phyloP scores from a whole-genome alignment of 2,329 filamentous ascomycete species.

The Trichoderma koningiopsis region DNA sequence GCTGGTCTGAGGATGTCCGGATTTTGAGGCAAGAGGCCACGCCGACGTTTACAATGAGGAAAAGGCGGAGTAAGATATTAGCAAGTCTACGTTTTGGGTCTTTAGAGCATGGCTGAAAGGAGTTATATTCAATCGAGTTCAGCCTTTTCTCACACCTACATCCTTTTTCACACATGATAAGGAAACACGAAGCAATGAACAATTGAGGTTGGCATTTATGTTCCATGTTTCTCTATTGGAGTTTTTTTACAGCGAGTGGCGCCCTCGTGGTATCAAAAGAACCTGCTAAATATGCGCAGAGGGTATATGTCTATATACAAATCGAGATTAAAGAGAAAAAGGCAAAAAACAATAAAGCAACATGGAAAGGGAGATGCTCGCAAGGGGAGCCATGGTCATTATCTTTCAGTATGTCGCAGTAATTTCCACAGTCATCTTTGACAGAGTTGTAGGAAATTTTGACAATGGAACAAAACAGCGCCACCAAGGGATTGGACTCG shows the following conservation, averaged over 20 bases:
- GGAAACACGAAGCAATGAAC: not conserved
- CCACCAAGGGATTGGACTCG: not conserved
- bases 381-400: not conserved
- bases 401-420: not conserved
- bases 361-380: not conserved
- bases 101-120: not conserved
- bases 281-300: conserved; percentile 11
- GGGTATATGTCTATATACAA: conserved; percentile 15
- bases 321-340: not conserved
- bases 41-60: not conserved
- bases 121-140: not conserved
- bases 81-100: not conserved
- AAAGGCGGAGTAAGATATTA: not conserved
- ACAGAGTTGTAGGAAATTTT: not conserved
- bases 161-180: not conserved
- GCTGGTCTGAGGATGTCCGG: not conserved
- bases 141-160: not conserved
- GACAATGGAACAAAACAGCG: not conserved
- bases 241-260: conserved; percentile 6
- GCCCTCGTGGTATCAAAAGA: conserved; percentile 13
- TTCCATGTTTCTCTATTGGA: not conserved
- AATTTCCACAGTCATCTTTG: conserved; percentile 7
- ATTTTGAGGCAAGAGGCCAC: not conserved
- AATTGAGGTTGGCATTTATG: not conserved
- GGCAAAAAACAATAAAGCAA: not conserved